Evolutionary conservation across 225 moss, liverwort and hornwort species (phyloP).

Genomic region (Ulota crispa): DNA sequence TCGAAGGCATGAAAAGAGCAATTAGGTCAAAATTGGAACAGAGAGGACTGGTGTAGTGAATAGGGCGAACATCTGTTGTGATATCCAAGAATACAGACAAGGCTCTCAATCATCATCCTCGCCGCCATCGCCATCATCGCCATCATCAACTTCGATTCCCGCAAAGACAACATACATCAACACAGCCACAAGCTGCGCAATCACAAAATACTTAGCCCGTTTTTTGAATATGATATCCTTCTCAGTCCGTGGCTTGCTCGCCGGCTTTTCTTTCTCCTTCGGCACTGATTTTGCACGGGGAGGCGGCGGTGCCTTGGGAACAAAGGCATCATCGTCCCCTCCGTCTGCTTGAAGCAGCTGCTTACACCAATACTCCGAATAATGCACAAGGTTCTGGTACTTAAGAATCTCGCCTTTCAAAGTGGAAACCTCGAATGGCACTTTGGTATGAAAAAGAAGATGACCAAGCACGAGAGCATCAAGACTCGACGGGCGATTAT

Average conservation of each 20-base stretch:
- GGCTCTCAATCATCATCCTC: constrained; percentile 63
- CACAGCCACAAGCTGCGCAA: constrained; percentile 81
- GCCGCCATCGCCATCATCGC: constrained; percentile 58
- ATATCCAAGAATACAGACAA: neutral
- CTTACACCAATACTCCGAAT: constrained; percentile 70
- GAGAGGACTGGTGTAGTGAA: neutral
- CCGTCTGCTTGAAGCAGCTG: constrained; percentile 61
- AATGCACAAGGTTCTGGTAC: constrained; percentile 64
- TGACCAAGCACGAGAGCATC: constrained; percentile 89
- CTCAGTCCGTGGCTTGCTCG: constrained; percentile 70
- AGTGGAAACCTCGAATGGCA: constrained; percentile 76
- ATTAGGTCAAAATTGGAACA: constrained; percentile 50
- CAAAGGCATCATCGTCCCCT: constrained; percentile 37
- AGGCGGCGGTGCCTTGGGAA: constrained; percentile 55
- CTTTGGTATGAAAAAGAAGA: constrained; percentile 77
- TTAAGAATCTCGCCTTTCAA: constrained; percentile 77
- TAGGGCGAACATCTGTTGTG: neutral
- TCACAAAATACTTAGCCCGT: constrained; percentile 90
- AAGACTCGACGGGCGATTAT: constrained; percentile 74
- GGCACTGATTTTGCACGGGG: constrained; percentile 34
- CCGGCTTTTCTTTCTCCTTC: constrained; percentile 46
- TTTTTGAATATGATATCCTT: constrained; percentile 80
- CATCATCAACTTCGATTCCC: constrained; percentile 87
- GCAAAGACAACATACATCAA: constrained; percentile 80
- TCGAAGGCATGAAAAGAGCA: constrained; percentile 16